Base-by-base conservation (phyloP, 164 flowering plant genomes). In the Piper longum region DNA sequence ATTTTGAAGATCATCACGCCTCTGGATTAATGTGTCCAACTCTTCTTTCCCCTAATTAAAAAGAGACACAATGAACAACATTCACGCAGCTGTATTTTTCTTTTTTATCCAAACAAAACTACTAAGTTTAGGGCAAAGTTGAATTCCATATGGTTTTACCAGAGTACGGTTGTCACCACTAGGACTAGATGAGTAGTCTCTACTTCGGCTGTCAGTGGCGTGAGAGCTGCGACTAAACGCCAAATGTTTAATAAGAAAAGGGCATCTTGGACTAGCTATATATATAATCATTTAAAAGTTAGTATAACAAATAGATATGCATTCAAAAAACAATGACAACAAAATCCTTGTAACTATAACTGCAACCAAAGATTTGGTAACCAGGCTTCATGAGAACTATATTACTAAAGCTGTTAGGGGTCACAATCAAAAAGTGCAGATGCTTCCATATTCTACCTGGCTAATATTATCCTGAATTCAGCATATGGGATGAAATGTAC, bases 1-100 rank as follows among this genome's bases (percentile, higher is more conserved):
- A 14, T 82, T 72, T 63, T 81, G 81, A 56, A 91, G 91, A 44
- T 80, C 85, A 62, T 81, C 85, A 55, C 72, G 84, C 72, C 76
- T 82, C 64, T 77, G 78, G 62, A 70, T 75, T 43, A 84, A 76
- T 71, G 70, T 60, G 40, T 80, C 82, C 67, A 91, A 58, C 57
- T 82, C 70, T 48, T 74, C 82, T 65, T 78, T 81, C 36, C 76
- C 78, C 88, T 87, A 74, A 69, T 61, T 67, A 39, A 51, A 17
- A 64, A 62, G 43, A 17, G 54, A 54, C 59, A 43, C 36, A 36
- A 57, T 26, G 26, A 18, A 18, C 26, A 4, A 48, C 52, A 12
- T 48, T 9, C 52, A 48, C 26, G 14, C 12, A 6, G 26, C 36
- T 14, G 41, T 41, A n/a, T 19, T 41, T 7, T 8, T 36, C 36